Evolutionary conservation across 2,329 filamentous ascomycete genomes (phyloP), one percentile per base, ranked within the genome.

Genomic region (Botrytis deweyae): DNA sequence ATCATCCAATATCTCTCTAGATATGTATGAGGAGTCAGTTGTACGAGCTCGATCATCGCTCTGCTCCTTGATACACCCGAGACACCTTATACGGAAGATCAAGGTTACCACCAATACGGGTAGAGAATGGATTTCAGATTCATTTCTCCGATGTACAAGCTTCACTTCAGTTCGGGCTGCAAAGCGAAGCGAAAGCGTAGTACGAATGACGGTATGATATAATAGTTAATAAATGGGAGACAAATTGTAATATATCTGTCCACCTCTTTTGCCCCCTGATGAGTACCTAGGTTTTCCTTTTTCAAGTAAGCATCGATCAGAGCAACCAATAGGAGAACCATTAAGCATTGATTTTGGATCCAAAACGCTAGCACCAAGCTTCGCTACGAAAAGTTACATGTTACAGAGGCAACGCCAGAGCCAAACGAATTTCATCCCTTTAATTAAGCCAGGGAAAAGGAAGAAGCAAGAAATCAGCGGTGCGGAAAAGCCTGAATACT

Each of bases 401-500:
- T 59, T 42, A 58, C 49, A 69, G 61, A 40, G 61, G 22, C 63
- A 46, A 36, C 36, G 9, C 66, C 36, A 69, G n/a, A 72, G 62
- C 44, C 70, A 72, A 67, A 67, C 46, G 62, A 55, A 59, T 49
- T 46, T 68, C 70, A 72, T 72, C 70, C 70, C 70, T 72, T 72
- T 72, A 59, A 42, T 72, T 72, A 14, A 25, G 44, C 25, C 49
- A 68, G 46, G 64, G 64, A 52, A 64, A 46, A 58, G 68, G 40
- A 61, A 40, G 62, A 72, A 29, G 40, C 36, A 63, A 72, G 46
- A 72, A 59, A 72, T 67, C 44, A 66, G 36, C 49, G 25, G 61
- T 66, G 36, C 62, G 46, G 44, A 44, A 46, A 58, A n/a, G 29
- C 49, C 29, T 72, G 49, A 49, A 55, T 25, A 14, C 7, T 52